Base-by-base conservation (phyloP, 1,139 yeast species). In the Diutina rugosa region DNA sequence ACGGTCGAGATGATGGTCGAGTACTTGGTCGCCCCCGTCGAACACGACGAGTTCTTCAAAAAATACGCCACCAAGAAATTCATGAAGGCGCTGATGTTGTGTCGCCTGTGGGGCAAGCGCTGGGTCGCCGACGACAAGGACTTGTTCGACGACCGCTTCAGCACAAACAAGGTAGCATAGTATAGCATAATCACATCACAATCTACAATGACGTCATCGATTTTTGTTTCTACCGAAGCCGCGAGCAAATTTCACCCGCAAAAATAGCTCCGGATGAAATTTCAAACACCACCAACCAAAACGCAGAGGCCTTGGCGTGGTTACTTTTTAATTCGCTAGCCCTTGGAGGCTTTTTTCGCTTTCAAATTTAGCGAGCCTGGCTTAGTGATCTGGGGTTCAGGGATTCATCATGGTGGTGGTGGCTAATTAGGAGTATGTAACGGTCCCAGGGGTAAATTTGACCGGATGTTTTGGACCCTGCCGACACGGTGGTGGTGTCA, bases 11-110 rank as follows among this genome's bases (percentile, higher is more conserved):
- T 86, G 73, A 81, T 91, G 63, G 78, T 88, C 67, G 89, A 86
- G 66, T 91, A 88, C 69, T 76, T 93, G 62, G 81, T 85, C 52
- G 78, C 85, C 54, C 96, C 96, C n/a, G 89, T 90, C 54, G 84
- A 82, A 58, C 97, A 91, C 69, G 97, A 90, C 66, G 97, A 90
- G 66, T 89, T 91, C 65, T 91, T 90, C 75, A 90, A 90, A 69
- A 93, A 93, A 72, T 93, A 93, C 68, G 95, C 97, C 53, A 84
- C 95, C 48, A 84, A 93, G 67, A 85, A 90, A 67, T 90, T 87
- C 67, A 85, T 93, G 89, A 89, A 89, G 70, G 97, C 96, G 35
- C 86, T 96, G 57, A 80, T 89, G 41, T 76, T 89, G 60, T 90
- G 97, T 61, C 82, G 96, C 65, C 87, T 86, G 67, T 91, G 97